Conservation (phyloP, 495 filamentous ascomycete species). For the Immersiella caudata region DNA sequence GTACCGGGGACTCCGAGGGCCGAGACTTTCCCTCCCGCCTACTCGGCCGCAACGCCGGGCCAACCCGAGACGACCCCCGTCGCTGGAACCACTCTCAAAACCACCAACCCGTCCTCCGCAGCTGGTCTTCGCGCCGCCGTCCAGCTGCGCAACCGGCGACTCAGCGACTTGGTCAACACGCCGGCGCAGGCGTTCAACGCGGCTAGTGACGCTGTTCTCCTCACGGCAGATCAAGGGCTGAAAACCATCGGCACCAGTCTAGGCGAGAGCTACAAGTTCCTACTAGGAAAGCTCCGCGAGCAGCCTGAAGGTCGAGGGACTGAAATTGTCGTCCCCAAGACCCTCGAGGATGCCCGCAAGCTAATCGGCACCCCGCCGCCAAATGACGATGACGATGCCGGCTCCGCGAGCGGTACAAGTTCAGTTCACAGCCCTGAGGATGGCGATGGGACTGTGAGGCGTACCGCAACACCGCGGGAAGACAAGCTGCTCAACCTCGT, state of each 20-base stretch:
- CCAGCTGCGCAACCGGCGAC: constrained; percentile 58
- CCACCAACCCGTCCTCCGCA: constrained; percentile 46
- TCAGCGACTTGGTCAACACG: constrained; percentile 83
- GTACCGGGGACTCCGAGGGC: constrained; percentile 56
- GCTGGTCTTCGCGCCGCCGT: constrained; percentile 46
- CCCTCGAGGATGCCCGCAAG: constrained; percentile 87
- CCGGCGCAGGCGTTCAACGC: constrained; percentile 77
- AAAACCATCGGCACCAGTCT: constrained; percentile 88
- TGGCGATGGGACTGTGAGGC: constrained; percentile 12
- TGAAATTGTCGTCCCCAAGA: constrained; percentile 71
- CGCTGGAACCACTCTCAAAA: constrained; percentile 39
- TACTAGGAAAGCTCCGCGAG: constrained; percentile 87
- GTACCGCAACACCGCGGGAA: constrained; percentile 46
- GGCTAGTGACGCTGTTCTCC: constrained; percentile 80
- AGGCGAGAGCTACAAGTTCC: constrained; percentile 89
- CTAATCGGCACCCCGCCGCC: constrained; percentile 73
- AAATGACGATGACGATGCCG: constrained; percentile 50
- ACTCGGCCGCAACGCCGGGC: constrained; percentile 34
- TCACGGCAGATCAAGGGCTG: constrained; percentile 83
- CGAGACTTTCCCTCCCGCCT: constrained; percentile 55
- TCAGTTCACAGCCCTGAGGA: constrained; percentile 49
- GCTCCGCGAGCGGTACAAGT: constrained; percentile 48
- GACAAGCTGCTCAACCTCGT: constrained; percentile 66
- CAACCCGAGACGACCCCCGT: constrained; percentile 33
- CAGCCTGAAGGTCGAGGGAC: constrained; percentile 47